Evolutionary conservation across 2,329 filamentous ascomycete species (phyloP).

Genomic region (Cordyceps cateniannulata): DNA sequence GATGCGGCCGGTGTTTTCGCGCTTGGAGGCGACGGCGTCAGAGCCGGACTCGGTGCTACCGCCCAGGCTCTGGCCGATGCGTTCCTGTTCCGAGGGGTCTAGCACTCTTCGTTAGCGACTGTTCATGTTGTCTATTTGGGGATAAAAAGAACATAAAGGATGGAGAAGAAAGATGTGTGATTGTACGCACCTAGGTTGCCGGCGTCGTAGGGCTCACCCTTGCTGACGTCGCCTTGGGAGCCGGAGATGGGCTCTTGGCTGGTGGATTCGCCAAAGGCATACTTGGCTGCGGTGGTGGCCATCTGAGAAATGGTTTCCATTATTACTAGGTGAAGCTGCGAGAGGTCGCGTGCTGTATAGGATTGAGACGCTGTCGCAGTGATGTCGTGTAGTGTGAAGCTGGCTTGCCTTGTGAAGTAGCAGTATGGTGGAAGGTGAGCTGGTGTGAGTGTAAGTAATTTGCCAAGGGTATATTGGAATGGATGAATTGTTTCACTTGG

Average conservation of each 20-base stretch:
- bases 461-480: not conserved
- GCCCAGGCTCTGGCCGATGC: constrained; percentile 27
- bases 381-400: no score
- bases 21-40: not conserved
- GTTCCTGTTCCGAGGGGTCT: not conserved
- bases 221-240: constrained; percentile 57
- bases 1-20: constrained; percentile 3
- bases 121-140: no score
- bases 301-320: constrained; percentile 62
- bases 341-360: not conserved
- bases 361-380: no score
- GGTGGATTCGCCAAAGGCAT: constrained; percentile 34
- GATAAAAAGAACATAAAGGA: no score
- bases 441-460: not conserved
- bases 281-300: constrained; percentile 33
- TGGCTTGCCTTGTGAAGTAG: no score
- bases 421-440: no score
- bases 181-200: constrained; percentile 57
- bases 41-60: not conserved
- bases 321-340: constrained; percentile 16
- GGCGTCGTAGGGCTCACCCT: constrained; percentile 69
- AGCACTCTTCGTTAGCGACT: not conserved
- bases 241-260: constrained; percentile 65
- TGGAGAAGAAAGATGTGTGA: not conserved
- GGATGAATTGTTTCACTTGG: not conserved